Evolutionary conservation across 164 flowering plant species (phyloP).

Genomic region (Brasenia schreberi): DNA sequence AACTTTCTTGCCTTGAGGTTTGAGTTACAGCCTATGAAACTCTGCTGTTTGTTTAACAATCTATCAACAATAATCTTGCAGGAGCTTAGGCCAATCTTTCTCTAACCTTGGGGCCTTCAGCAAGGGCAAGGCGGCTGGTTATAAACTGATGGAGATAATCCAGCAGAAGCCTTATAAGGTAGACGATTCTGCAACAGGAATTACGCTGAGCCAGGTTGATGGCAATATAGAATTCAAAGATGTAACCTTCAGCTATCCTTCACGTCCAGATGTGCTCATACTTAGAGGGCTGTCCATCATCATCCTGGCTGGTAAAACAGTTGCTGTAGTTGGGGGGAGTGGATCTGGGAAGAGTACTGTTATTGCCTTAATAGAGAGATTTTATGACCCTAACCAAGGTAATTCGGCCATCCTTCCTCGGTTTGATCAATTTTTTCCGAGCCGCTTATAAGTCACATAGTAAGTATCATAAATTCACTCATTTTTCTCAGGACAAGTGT

Average conservation of each 20-base stretch:
- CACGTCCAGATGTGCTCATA: constrained; percentile 82
- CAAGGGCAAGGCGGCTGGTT: constrained; percentile 94
- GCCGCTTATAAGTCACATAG: not conserved
- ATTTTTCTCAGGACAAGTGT: constrained; percentile 51
- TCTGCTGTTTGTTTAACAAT: not conserved
- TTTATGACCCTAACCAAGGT: constrained; percentile 93
- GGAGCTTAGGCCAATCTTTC: constrained; percentile 98
- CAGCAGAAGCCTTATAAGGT: constrained; percentile 71
- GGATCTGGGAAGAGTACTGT: constrained; percentile 99
- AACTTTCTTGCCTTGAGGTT: constrained; percentile 3
- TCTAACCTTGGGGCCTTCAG: constrained; percentile 97
- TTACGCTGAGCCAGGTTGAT: constrained; percentile 48
- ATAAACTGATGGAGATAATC: constrained; percentile 89
- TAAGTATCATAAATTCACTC: not conserved
- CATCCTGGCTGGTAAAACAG: constrained; percentile 91
- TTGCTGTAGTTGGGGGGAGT: constrained; percentile 97
- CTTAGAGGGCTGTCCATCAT: constrained; percentile 63
- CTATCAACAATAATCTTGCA: constrained; percentile 12
- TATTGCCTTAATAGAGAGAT: constrained; percentile 81
- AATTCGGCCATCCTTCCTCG: constrained; percentile 7
- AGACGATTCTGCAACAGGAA: constrained; percentile 55
- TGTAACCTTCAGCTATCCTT: constrained; percentile 89
- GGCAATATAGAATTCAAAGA: constrained; percentile 90
- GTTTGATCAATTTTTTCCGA: not conserved
- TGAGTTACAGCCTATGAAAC: too few relatives aligned